These are phyloP conservation scores for Apiospora phragmitis DNA, from an alignment of 2,329 filamentous ascomycete genomes.

Conservation along the genomic window DNA sequence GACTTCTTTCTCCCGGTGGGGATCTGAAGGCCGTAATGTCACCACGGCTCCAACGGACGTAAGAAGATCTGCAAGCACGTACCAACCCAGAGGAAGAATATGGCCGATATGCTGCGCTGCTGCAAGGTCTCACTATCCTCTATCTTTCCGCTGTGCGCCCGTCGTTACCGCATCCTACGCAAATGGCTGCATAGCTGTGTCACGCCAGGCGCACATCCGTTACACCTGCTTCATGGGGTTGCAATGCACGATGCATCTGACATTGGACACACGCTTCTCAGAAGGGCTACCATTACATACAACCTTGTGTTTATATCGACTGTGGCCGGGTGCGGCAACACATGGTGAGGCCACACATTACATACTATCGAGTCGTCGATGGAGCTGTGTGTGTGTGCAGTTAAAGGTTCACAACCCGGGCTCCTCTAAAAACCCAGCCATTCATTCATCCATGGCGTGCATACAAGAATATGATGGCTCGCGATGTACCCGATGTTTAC, in stretches of 20 bases:
- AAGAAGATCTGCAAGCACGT: not conserved
- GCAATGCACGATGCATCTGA: constrained; percentile 27
- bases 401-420: not conserved
- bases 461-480: not conserved
- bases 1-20: not conserved
- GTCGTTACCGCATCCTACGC: constrained; percentile 4
- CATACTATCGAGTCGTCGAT: constrained; percentile 9
- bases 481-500: not conserved
- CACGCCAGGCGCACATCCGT: constrained; percentile 25
- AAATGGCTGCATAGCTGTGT: constrained; percentile 15
- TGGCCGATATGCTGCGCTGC: not conserved
- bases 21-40: not conserved
- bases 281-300: constrained; percentile 12
- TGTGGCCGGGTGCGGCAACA: constrained; percentile 1
- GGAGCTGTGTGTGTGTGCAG: not conserved
- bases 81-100: not conserved
- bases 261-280: constrained; percentile 20
- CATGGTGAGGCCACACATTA: not conserved
- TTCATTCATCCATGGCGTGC: not conserved
- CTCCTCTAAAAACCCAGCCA: not conserved
- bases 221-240: constrained; percentile 31
- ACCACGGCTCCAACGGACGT: constrained; percentile 5
- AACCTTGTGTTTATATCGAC: constrained; percentile 5
- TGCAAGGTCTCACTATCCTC: not conserved
- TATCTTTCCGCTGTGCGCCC: constrained; percentile 8